Base-by-base conservation (phyloP, 1,284 basidiomycete genomes). In the Binderoboletus segoi region DNA sequence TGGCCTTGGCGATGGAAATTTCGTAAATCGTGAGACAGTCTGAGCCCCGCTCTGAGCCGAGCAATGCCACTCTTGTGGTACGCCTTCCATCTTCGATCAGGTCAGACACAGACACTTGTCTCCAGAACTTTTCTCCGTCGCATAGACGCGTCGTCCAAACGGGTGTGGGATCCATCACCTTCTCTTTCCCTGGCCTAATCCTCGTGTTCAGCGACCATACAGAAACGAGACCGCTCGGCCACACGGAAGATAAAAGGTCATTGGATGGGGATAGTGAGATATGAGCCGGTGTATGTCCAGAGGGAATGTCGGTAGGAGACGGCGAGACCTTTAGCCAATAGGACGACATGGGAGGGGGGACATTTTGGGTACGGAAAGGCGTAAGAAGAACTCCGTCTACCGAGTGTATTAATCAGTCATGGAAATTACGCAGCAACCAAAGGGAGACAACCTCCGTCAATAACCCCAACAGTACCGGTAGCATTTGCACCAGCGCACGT, bases 311-410 rank as follows among this genome's bases (percentile, higher is more conserved):
- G 7, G 63, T 55, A 26, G 46, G 21, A 32, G 62, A 63, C 16
- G 56, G 57, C 4, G 65, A 64, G 26, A 84, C 67, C 21, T 75
- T 40, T 50, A 97, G 81, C 53, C 83, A 80, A 67, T 82, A 80
- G 1, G 94, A 88, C 0, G 88, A 90, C 95, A 98, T 97, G 0
- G 96, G 97, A 20, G 96, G 96, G 5, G 96, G 96, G 2, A 96
- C 84, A 68, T 96, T 98, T 75, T 97, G 93, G 4, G 86, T 85
- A 35, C 95, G 83, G 80, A 99, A 98, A 5, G 96, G 92, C 1
- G 96, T 99, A 43, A 98, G 76, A 4, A 96, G 82, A 47, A 94
- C 76, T n/a, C 79, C 78, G 3, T 83, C 89, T 95, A 56, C 56
- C 12, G 11, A 44, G 49, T 12, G 15, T 24, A 56, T 54, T 33